These are phyloP conservation scores for Entonaema liquescens DNA, from an alignment of 495 filamentous ascomycete genomes.

Conservation along the genomic window DNA sequence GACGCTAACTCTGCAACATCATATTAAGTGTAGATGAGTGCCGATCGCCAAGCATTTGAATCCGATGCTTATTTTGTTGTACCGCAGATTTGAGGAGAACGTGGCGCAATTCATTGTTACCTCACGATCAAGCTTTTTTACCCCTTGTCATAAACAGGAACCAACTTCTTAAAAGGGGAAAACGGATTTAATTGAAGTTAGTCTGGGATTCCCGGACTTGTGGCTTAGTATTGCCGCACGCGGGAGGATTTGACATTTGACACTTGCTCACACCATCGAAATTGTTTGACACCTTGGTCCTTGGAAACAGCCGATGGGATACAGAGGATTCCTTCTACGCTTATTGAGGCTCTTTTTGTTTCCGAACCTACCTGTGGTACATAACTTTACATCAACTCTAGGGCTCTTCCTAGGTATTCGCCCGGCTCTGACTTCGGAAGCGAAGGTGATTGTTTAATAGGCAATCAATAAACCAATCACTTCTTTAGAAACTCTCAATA, in stretches of 20 bases:
- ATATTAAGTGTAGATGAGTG: not conserved
- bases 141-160: not conserved
- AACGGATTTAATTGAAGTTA: not conserved
- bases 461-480: no score
- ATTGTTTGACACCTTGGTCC: not conserved
- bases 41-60: constrained; percentile 1
- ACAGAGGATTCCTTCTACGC: not conserved
- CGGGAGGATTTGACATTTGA: not conserved
- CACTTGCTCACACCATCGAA: not conserved
- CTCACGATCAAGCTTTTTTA: constrained; percentile 1
- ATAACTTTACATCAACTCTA: not conserved
- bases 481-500: no score
- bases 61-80: not conserved
- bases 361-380: no score
- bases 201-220: not conserved
- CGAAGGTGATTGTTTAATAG: not conserved
- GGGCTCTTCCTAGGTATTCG: not conserved
- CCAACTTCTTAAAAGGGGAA: not conserved
- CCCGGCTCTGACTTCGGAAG: not conserved
- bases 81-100: not conserved
- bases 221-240: not conserved
- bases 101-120: constrained; percentile 3
- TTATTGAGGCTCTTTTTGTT: not conserved
- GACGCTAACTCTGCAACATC: not conserved
- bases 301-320: not conserved